phyloP scores from a whole-genome alignment of 441 rosid genomes.

The Adansonia madagascariensis region DNA sequence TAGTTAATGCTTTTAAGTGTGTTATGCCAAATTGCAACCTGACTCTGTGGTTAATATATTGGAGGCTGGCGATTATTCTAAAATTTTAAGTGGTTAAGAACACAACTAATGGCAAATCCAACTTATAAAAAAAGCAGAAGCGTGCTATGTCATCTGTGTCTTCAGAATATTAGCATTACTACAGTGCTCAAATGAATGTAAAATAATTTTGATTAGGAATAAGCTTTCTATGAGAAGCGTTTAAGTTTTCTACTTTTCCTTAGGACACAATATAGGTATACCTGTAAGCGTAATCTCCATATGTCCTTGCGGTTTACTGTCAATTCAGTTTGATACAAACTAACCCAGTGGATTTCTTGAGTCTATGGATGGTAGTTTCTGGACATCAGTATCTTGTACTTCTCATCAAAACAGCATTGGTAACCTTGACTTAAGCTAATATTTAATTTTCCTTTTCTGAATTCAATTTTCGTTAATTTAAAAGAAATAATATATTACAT shows the following conservation, averaged over 20 bases:
- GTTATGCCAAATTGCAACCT: constrained; percentile 8
- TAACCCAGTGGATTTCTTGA: constrained; percentile 2
- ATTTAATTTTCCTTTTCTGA: not conserved
- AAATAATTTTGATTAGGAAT: constrained; percentile 12
- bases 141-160: not conserved
- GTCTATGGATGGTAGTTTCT: not conserved
- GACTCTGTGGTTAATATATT: constrained; percentile 5
- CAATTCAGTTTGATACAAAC: not conserved
- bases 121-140: not conserved
- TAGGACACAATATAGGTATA: not conserved
- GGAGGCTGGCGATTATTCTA: not conserved
- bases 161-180: not conserved
- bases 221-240: not conserved
- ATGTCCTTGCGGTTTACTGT: not conserved
- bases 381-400: not conserved
- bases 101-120: constrained; percentile 7
- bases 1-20: constrained; percentile 21
- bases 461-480: not conserved
- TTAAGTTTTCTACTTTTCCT: not conserved
- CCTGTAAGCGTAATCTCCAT: not conserved
- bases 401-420: not conserved
- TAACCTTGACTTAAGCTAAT: not conserved
- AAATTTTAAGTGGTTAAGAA: constrained; percentile 2
- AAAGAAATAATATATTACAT: not conserved
- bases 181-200: not conserved